Evolutionary conservation across 306 rosid species (phyloP), one percentile per base, ranked within the genome.

Genomic region (Oxytropis ochrocephala): DNA sequence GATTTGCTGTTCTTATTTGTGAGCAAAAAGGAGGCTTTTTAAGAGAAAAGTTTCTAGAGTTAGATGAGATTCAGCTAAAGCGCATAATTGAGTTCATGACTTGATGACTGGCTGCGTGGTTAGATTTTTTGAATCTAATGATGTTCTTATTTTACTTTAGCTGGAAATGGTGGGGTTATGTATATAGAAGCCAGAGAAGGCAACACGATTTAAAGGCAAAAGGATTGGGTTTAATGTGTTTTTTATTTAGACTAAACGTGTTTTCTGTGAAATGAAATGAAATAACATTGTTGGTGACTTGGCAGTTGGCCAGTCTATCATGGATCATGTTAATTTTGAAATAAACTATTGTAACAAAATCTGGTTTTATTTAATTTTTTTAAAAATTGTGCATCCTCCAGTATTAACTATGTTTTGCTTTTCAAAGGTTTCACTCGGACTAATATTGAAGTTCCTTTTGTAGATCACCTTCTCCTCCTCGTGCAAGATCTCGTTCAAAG

Each of bases 381-480:
- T 43, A 19, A 2, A 6, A 14, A 42, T 24, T 69, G 51, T 47
- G 9, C 57, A 17, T 29, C 14, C 3, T 36, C 33, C 9, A 10
- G 33, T 44, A 39, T 50, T 41, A 12, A 8, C 24, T n/a, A 16
- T 42, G 38, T 33, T 27, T 63, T 73, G 41, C 24, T 14, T 52
- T 47, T 38, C 49, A 7, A 13, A 51, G 52, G 67, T 71, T 5
- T 58, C 19, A 64, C 66, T 77, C 33, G 61, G 60, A 47, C 38
- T 66, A 43, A 69, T 36, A 42, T 79, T 29, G 75, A 11, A 51
- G 74, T 76, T 53, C 19, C 33, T 48, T 72, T 53, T 73, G 44
- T 73, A 90, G 97, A 81, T 93, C 97, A 13, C 97, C 98, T 50
- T 87, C 97, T 48, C 68, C 87, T 5, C 29, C 91, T 64, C 83